Evolutionary conservation across 2,329 filamentous ascomycete species (phyloP).

Genomic region (Botrytis hyacinthi): DNA sequence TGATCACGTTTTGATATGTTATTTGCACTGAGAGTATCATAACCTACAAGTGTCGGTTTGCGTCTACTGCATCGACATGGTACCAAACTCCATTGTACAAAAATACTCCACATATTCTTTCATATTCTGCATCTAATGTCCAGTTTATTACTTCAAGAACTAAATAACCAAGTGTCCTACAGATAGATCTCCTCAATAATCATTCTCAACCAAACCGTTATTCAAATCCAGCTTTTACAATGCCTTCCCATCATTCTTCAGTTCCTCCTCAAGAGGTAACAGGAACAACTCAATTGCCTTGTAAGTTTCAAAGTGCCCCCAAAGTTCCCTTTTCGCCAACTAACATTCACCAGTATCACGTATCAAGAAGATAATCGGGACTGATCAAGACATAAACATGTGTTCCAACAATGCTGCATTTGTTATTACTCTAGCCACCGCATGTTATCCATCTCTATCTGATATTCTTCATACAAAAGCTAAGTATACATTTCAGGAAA

Average conservation of each 20-base stretch:
- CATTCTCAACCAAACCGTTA: background rate
- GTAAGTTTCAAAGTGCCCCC: constrained; percentile 52
- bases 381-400: constrained; percentile 79
- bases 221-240: constrained; percentile 41
- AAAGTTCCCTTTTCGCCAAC: background rate
- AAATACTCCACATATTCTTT: too few relatives aligned
- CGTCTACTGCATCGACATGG: background rate
- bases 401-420: constrained; percentile 95
- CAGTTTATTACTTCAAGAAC: background rate
- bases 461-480: constrained; percentile 7
- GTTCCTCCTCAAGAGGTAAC: constrained; percentile 82
- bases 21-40: background rate
- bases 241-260: constrained; percentile 88
- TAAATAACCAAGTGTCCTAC: background rate
- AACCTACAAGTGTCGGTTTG: background rate
- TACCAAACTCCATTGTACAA: background rate
- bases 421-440: constrained; percentile 86
- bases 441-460: constrained; percentile 42
- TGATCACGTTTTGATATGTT: background rate
- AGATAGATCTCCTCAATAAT: background rate
- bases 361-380: constrained; percentile 91
- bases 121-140: background rate
- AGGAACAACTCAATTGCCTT: constrained; percentile 78
- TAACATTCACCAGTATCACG: constrained; percentile 66
- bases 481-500: constrained; percentile 57